A percentile compares a stretch with the other conserved stretches of the same genome.
Evolutionary conservation across 371 early-diverging fungal species (phyloP).

Genomic region (Rhizopus microsporus): DNA sequence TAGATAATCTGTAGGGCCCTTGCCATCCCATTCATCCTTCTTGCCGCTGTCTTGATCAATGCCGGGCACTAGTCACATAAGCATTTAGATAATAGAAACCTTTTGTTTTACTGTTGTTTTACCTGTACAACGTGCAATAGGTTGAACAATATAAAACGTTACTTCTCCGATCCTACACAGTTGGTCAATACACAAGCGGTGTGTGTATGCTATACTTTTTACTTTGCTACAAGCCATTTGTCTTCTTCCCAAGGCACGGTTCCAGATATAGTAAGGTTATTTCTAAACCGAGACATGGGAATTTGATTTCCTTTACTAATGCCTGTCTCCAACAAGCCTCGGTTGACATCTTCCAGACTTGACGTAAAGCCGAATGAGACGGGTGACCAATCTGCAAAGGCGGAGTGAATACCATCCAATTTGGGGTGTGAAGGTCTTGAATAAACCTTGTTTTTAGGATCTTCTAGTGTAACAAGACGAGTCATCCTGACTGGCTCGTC

Average conservation of each 20-base stretch:
- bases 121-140: slow-evolving; percentile 47
- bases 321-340: slow-evolving; percentile 26
- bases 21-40: slow-evolving; percentile 43
- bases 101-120: slow-evolving; percentile 2
- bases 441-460: slow-evolving; percentile 31
- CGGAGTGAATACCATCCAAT: slow-evolving; percentile 38
- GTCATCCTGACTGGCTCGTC: slow-evolving; percentile 9
- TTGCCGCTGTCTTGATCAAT: slow-evolving; percentile 50
- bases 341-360: slow-evolving; percentile 37
- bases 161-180: slow-evolving; percentile 43
- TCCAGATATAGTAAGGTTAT: slow-evolving; percentile 45
- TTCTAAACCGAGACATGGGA: slow-evolving; percentile 44
- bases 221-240: slow-evolving; percentile 48
- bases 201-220: neutral
- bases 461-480: slow-evolving; percentile 43
- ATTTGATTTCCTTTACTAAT: slow-evolving; percentile 38
- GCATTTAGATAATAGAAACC: neutral
- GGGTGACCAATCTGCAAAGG: slow-evolving; percentile 50
- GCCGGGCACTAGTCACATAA: slow-evolving; percentile 35
- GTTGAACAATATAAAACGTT: slow-evolving; percentile 43
- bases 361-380: slow-evolving; percentile 42
- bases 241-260: slow-evolving; percentile 55
- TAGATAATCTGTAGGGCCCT: slow-evolving; percentile 34
- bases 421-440: slow-evolving; percentile 43
- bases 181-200: neutral